phyloP scores from a whole-genome alignment of 2,329 filamentous ascomycete species.

The Catunica adiposa region DNA sequence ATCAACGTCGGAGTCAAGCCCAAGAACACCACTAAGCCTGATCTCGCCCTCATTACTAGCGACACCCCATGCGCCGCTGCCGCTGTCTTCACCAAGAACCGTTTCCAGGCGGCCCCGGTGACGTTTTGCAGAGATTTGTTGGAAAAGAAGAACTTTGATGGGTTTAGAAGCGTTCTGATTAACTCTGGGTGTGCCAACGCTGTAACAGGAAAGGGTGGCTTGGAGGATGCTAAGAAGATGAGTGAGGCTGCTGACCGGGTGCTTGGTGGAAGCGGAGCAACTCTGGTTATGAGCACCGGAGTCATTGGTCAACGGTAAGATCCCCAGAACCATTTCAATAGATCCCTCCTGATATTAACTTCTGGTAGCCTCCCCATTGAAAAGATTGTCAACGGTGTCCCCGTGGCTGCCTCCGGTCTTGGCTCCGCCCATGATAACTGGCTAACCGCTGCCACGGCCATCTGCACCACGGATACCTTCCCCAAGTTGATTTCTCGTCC shows the following conservation, averaged over 20 bases:
- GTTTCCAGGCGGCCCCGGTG: conserved; percentile 92
- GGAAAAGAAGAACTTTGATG: conserved; percentile 45
- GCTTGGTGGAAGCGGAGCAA: conserved; percentile 35
- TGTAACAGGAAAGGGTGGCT: conserved; percentile 76
- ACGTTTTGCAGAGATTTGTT: conserved; percentile 65
- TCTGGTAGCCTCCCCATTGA: conserved; percentile 60
- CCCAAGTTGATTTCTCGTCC: conserved; percentile 79
- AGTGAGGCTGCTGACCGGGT: conserved; percentile 56
- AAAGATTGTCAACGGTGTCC: conserved; percentile 74
- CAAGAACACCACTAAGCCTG: conserved; percentile 77
- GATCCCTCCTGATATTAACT: not conserved
- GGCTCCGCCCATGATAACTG: conserved; percentile 68
- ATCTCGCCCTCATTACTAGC: conserved; percentile 76
- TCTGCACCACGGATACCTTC: conserved; percentile 97
- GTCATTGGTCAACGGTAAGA: conserved; percentile 79
- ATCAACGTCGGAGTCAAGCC: conserved; percentile 89
- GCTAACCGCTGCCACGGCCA: conserved; percentile 72
- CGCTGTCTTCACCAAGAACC: conserved; percentile 94
- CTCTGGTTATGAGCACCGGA: conserved; percentile 96
- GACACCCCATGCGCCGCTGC: conserved; percentile 73
- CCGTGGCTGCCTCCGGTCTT: conserved; percentile 54
- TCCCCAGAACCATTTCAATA: not conserved
- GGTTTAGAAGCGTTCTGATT: conserved; percentile 67
- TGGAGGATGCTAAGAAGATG: conserved; percentile 81
- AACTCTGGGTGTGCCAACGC: conserved; percentile 97